Percentiles rank a stretch among this genome's conserved stretches.
These are phyloP conservation scores for Sporothrix pseudoabietina DNA, from an alignment of 2,329 filamentous ascomycete species.

Conservation along the genomic window DNA sequence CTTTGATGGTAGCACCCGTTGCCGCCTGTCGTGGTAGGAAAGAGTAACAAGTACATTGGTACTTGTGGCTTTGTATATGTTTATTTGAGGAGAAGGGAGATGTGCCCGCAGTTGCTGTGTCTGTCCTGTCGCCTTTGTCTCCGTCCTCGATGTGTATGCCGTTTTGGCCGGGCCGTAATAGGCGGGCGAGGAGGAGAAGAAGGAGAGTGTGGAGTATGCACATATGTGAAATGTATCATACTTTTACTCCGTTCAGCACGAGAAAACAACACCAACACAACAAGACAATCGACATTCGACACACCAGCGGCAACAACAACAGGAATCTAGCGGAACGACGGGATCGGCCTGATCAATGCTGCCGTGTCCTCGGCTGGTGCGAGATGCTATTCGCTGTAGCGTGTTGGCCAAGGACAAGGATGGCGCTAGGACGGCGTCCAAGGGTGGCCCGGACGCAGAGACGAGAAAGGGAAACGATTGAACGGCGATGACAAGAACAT, in stretches of 20 bases:
- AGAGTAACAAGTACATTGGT: too few species aligned
- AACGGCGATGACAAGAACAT: not conserved
- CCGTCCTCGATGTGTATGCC: not conserved
- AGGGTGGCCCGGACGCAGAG: conserved; percentile 14
- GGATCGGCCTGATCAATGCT: conserved; percentile 32
- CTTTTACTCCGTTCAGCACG: not conserved
- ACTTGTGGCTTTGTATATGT: conserved; percentile 9
- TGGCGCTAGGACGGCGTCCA: not conserved
- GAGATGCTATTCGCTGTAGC: conserved; percentile 25
- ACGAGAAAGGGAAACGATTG: conserved; percentile 17
- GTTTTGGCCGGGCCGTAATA: not conserved
- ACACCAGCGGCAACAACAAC: not conserved
- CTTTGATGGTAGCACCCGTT: conserved; percentile 14
- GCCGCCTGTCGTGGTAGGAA: not conserved
- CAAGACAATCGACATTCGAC: not conserved
- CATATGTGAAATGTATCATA: not conserved
- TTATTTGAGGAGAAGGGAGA: not conserved
- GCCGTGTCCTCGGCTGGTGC: conserved; percentile 26
- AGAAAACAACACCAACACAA: not conserved
- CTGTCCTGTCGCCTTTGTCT: not conserved
- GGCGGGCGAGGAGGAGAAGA: not conserved
- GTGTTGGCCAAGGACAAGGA: conserved; percentile 19
- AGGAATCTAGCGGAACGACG: not conserved
- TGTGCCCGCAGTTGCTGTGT: not conserved
- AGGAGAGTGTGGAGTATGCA: not conserved